Evolutionary conservation across 495 filamentous ascomycete genomes (phyloP).

Genomic region (Hyaloscypha hepaticicola): DNA sequence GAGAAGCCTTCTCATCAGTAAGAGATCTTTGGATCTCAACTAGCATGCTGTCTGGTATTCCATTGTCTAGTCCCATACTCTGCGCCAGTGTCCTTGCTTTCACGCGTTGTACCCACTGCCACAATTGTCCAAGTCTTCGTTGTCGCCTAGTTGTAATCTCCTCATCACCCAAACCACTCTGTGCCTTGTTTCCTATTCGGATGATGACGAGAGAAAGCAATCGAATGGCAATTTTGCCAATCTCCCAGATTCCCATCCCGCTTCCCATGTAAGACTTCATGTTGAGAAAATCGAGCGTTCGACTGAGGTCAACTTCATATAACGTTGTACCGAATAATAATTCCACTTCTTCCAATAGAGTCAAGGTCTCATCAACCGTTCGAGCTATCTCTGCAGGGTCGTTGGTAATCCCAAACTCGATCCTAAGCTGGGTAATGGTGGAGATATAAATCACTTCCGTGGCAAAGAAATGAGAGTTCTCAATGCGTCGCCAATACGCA

Average conservation of each 20-base stretch:
- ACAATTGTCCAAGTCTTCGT: background rate
- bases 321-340: background rate
- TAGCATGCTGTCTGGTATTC: background rate
- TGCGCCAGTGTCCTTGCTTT: background rate
- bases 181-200: background rate
- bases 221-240: background rate
- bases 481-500: background rate
- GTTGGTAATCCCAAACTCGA: background rate
- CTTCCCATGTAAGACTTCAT: background rate
- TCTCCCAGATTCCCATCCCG: background rate
- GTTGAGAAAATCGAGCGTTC: background rate
- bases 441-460: background rate
- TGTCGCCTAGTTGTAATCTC: background rate
- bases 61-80: background rate
- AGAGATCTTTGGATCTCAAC: background rate
- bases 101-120: background rate
- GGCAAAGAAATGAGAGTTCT: background rate
- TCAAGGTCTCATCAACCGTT: background rate
- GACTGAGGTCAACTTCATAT: background rate
- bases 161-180: background rate
- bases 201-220: background rate
- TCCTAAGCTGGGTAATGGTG: background rate
- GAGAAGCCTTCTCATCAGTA: background rate
- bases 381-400: background rate
- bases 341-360: background rate